Evolutionary conservation across 345 rosid species (phyloP).

Genomic region (Arabis alpina): DNA sequence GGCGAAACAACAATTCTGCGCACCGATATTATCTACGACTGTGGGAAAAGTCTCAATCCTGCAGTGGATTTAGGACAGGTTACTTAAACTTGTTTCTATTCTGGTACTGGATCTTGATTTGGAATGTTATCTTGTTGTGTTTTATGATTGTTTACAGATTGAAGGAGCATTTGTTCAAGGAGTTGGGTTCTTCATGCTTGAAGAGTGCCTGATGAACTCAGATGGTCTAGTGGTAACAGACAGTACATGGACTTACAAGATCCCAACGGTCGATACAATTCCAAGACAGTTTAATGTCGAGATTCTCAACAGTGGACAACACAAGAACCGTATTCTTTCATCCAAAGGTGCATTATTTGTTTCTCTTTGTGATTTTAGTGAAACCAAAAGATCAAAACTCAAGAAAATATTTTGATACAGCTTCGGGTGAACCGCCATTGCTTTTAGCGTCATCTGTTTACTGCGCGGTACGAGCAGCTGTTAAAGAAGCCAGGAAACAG

Average conservation of each 20-base stretch:
- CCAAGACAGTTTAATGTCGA: slow-evolving; percentile 86
- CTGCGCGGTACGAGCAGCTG: slow-evolving; percentile 80
- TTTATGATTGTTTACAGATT: slow-evolving; percentile 52
- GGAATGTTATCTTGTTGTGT: slow-evolving; percentile 5
- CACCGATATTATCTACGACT: slow-evolving; percentile 84
- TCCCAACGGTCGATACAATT: slow-evolving; percentile 87
- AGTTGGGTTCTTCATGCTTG: slow-evolving; percentile 89
- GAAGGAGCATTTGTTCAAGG: slow-evolving; percentile 99
- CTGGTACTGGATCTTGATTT: slow-evolving; percentile 8
- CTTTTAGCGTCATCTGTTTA: slow-evolving; percentile 83
- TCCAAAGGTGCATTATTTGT: slow-evolving; percentile 59
- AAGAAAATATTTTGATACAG: slow-evolving; percentile 49
- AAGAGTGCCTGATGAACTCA: slow-evolving; percentile 75
- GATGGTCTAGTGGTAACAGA: slow-evolving; percentile 73
- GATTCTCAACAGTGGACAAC: slow-evolving; percentile 77
- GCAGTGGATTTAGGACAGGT: slow-evolving; percentile 99
- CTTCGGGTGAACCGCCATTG: slow-evolving; percentile 95
- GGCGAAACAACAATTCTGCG: slow-evolving; percentile 75
- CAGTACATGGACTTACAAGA: slow-evolving; percentile 93
- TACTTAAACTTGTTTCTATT: slow-evolving; percentile 7
- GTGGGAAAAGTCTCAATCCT: slow-evolving; percentile 95
- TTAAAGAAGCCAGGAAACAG: slow-evolving; percentile 73
- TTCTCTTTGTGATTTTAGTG: neutral
- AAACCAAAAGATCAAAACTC: slow-evolving; percentile 15
- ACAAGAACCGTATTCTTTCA: slow-evolving; percentile 75